These are phyloP conservation scores for Saccharum officinarum DNA, from an alignment of 176 grass and related monocot genomes.

Conservation along the genomic window DNA sequence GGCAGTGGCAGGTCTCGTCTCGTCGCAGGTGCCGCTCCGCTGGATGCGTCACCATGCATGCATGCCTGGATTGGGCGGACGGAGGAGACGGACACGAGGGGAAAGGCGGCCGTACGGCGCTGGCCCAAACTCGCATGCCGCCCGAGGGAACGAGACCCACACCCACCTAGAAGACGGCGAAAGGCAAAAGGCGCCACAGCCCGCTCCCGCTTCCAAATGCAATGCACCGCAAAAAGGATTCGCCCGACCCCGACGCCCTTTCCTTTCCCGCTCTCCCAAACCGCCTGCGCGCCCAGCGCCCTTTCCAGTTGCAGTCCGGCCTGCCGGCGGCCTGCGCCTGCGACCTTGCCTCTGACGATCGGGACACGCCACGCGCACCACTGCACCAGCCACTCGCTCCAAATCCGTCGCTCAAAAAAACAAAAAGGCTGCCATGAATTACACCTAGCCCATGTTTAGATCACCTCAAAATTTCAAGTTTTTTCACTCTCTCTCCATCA, in stretches of 20 bases:
- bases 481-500: too few species aligned
- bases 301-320: constrained; percentile 37
- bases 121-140: constrained; percentile 23
- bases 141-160: too few species aligned
- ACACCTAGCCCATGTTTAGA: too few species aligned
- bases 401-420: neutral
- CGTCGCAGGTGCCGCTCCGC: too few species aligned
- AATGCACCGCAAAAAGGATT: neutral
- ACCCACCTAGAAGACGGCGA: constrained; percentile 18
- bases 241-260: too few species aligned
- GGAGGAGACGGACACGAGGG: too few species aligned
- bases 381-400: neutral
- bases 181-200: neutral
- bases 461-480: too few species aligned
- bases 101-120: neutral
- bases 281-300: neutral
- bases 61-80: too few species aligned
- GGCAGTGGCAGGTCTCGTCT: too few species aligned
- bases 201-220: neutral
- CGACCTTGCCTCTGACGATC: neutral
- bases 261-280: constrained; percentile 35
- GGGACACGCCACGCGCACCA: neutral
- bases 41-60: too few species aligned
- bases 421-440: neutral
- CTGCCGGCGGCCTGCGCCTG: neutral